phyloP scores from a whole-genome alignment of 2,329 filamentous ascomycete genomes.

The Cordyceps javanica region DNA sequence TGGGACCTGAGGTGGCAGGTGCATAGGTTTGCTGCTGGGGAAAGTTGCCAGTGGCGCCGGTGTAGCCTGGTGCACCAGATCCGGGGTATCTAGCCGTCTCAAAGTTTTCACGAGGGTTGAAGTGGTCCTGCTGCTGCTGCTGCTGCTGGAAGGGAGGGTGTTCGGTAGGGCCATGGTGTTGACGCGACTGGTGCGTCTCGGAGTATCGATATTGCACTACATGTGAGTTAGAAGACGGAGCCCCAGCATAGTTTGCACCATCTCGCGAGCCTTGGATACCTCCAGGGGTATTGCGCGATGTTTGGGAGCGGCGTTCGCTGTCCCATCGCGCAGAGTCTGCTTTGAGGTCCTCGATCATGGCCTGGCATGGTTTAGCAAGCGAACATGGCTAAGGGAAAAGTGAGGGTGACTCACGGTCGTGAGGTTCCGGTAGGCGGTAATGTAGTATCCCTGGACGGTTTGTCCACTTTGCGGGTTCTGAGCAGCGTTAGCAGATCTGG shows the following conservation, averaged over 20 bases:
- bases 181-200: conserved; percentile 42
- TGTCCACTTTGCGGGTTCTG: conserved; percentile 52
- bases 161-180: conserved; percentile 42
- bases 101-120: conserved; percentile 32
- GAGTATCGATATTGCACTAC: conserved; percentile 53
- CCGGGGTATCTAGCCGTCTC: conserved; percentile 46
- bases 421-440: conserved; percentile 72
- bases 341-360: conserved; percentile 59
- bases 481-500: background rate
- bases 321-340: conserved; percentile 58
- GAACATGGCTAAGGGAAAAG: background rate
- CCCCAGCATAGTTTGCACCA: conserved; percentile 39
- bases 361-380: conserved; percentile 30
- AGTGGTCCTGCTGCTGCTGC: conserved; percentile 25
- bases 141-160: conserved; percentile 22
- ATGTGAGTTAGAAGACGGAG: conserved; percentile 52
- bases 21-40: conserved; percentile 21
- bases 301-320: conserved; percentile 52
- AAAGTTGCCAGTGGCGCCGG: conserved; percentile 36
- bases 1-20: conserved; percentile 24
- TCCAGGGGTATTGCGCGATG: conserved; percentile 47
- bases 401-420: conserved; percentile 56
- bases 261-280: conserved; percentile 52
- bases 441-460: conserved; percentile 65
- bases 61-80: conserved; percentile 43